Conservation (phyloP, 78 protist species). For the slime mould (Dictyostelium discoideum) region dicty_2.7 NC_007088.5:6905001-6905500, state of each 20-base stretch:
- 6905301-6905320: neutral
- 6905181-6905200: neutral
- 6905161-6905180: neutral
- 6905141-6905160: neutral
- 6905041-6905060: constrained; percentile 12
- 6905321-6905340: neutral
- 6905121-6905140: neutral
- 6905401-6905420: neutral
- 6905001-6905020: constrained; percentile 3
- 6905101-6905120: neutral
- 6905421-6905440: neutral
- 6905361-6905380: neutral
- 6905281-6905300: neutral
- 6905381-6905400: neutral
- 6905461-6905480: constrained; percentile 5
- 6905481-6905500: neutral
- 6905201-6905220: neutral
- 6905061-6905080: neutral
- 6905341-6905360: neutral
- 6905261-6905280: neutral
- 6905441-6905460: neutral
- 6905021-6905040: neutral
- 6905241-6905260: neutral
- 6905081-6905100: constrained; percentile 14
- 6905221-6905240: neutral